Percentiles rank a stretch among this genome's conserved stretches.
phyloP scores from a whole-genome alignment of 2,329 filamentous ascomycete genomes.

The Verticillium tricorpus region DNA sequence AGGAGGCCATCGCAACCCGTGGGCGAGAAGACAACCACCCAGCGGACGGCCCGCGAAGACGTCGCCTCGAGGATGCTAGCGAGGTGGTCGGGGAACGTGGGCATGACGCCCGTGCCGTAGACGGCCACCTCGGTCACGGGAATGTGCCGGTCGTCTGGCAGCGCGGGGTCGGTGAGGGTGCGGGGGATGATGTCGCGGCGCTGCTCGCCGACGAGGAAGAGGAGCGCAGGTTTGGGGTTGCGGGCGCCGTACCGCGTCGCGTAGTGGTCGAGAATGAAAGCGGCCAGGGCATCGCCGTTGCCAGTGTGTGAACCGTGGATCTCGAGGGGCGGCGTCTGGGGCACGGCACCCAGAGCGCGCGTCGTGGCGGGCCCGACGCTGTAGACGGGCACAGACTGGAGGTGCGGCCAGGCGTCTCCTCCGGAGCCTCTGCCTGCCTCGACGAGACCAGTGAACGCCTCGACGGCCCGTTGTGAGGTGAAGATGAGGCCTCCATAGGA shows the following conservation, averaged over 20 bases:
- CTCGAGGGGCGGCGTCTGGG: slow-evolving; percentile 45
- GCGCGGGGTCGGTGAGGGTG: slow-evolving; percentile 57
- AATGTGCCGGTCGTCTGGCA: slow-evolving; percentile 50
- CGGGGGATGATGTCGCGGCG: slow-evolving; percentile 85
- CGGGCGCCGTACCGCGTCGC: slow-evolving; percentile 37
- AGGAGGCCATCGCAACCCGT: slow-evolving; percentile 61
- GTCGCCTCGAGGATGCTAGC: slow-evolving; percentile 42
- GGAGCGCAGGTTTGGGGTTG: slow-evolving; percentile 53
- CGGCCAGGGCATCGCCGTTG: slow-evolving; percentile 74
- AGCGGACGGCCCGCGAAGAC: slow-evolving; percentile 40
- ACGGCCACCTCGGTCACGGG: slow-evolving; percentile 74
- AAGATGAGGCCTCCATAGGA: slow-evolving; percentile 76
- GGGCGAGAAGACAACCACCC: slow-evolving; percentile 73
- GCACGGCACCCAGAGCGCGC: slow-evolving; percentile 60
- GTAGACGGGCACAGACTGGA: slow-evolving; percentile 61
- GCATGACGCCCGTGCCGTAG: slow-evolving; percentile 82
- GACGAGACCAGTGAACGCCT: slow-evolving; percentile 66
- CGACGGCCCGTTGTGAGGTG: slow-evolving; percentile 78
- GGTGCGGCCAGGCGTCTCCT: slow-evolving; percentile 40
- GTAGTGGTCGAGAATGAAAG: slow-evolving; percentile 77
- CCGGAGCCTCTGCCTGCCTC: slow-evolving; percentile 40
- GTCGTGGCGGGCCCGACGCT: slow-evolving; percentile 79
- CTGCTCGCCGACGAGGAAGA: slow-evolving; percentile 90
- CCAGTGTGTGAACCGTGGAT: slow-evolving; percentile 80
- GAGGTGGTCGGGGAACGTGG: slow-evolving; percentile 70